Evolutionary conservation across 2,329 filamentous ascomycete species (phyloP).

Genomic region (Aspergillus intermedius): DNA sequence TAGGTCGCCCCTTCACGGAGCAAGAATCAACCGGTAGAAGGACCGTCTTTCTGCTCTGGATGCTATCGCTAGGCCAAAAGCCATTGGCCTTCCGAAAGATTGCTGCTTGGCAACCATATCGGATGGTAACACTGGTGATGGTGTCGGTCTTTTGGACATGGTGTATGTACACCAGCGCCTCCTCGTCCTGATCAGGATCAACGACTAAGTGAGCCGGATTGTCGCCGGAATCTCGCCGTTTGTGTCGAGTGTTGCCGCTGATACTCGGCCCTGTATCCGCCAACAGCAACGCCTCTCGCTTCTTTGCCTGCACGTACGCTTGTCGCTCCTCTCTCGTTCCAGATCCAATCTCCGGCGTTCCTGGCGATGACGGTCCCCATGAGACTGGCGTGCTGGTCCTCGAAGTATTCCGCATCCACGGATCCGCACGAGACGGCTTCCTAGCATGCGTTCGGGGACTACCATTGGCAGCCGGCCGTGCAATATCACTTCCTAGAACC

Average conservation of each 20-base stretch:
- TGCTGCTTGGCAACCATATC: slow-evolving; percentile 79
- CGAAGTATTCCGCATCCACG: slow-evolving; percentile 20
- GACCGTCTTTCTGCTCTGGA: slow-evolving; percentile 75
- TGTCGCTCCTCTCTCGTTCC: slow-evolving; percentile 41
- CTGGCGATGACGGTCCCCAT: slow-evolving; percentile 38
- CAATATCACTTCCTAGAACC: slow-evolving; percentile 38
- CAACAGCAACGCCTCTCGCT: slow-evolving; percentile 39
- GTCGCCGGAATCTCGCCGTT: slow-evolving; percentile 42
- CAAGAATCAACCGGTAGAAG: slow-evolving; percentile 86
- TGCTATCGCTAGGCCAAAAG: slow-evolving; percentile 88
- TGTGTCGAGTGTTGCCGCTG: slow-evolving; percentile 34
- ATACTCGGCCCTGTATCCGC: slow-evolving; percentile 35
- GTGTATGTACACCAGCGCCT: slow-evolving; percentile 86
- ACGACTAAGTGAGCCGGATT: slow-evolving; percentile 19
- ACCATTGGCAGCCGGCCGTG: slow-evolving; percentile 21
- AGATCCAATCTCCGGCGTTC: slow-evolving; percentile 26
- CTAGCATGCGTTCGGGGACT: slow-evolving; percentile 22
- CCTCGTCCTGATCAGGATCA: slow-evolving; percentile 53
- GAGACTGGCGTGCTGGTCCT: slow-evolving; percentile 18
- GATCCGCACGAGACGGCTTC: slow-evolving; percentile 33
- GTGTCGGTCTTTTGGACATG: slow-evolving; percentile 77
- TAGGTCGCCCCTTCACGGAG: slow-evolving; percentile 65
- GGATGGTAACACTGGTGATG: slow-evolving; percentile 82
- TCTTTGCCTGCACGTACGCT: slow-evolving; percentile 43
- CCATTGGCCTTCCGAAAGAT: slow-evolving; percentile 81